These are phyloP conservation scores for Bremia lactucae DNA, from an alignment of 352 stramenopile species.

Conservation along the genomic window DNA sequence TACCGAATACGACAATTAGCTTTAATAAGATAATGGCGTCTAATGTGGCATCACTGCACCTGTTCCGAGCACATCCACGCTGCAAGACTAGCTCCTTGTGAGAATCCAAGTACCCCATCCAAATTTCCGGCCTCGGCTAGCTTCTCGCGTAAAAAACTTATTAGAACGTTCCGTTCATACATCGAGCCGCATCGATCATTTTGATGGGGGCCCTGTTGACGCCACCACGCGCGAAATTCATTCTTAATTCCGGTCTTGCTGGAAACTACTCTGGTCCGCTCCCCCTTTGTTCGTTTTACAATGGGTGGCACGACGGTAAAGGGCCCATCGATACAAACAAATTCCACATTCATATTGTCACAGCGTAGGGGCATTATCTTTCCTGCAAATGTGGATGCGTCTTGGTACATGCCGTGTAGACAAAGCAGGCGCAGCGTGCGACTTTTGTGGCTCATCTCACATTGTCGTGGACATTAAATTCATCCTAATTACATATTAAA, in stretches of 20 bases:
- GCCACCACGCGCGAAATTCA: constrained; percentile 72
- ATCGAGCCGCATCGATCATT: constrained; percentile 36
- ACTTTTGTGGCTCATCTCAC: too few relatives aligned
- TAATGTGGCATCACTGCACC: constrained; percentile 12
- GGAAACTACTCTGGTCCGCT: constrained; percentile 10
- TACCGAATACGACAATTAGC: constrained; percentile 3
- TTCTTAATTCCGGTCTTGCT: constrained; percentile 35
- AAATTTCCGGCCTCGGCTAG: constrained; percentile 47
- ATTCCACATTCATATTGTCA: constrained; percentile 31
- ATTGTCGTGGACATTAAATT: too few relatives aligned
- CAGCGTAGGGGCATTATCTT: constrained; percentile 59
- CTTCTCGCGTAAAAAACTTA: constrained; percentile 48
- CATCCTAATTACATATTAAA: too few relatives aligned
- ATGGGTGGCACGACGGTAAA: constrained; percentile 67
- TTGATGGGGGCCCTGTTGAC: constrained; percentile 38
- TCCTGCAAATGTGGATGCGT: constrained; percentile 42
- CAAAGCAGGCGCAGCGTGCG: constrained; percentile 62
- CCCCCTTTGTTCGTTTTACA: constrained; percentile 35
- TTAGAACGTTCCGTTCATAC: constrained; percentile 38
- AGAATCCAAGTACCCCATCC: constrained; percentile 77
- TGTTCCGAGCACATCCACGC: constrained; percentile 72
- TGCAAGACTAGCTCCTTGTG: constrained; percentile 65
- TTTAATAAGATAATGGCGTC: constrained; percentile 2
- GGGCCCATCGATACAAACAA: constrained; percentile 61
- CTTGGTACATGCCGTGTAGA: constrained; percentile 83